A percentile compares a stretch with the other conserved stretches of the same genome.
Evolutionary conservation across 805 yeast genomes (phyloP).

Genomic region (Grigorovia transvaalensis): DNA sequence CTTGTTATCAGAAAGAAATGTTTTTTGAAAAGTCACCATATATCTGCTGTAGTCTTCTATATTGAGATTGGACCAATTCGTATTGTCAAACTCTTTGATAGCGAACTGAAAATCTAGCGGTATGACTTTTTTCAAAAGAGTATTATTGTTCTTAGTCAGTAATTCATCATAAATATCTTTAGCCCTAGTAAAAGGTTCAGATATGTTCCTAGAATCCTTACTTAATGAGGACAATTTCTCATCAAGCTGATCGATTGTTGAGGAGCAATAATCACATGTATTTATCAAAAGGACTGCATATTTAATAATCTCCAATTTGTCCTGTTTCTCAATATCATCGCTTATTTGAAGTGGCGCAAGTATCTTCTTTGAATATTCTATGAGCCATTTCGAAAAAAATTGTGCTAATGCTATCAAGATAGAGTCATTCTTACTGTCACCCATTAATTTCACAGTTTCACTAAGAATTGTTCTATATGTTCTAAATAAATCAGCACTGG

Average conservation of each 20-base stretch:
- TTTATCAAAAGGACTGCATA: constrained; percentile 65
- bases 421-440: constrained; percentile 14
- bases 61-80: constrained; percentile 61
- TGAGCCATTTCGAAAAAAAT: constrained; percentile 57
- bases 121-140: constrained; percentile 44
- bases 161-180: constrained; percentile 46
- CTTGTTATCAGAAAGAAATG: constrained; percentile 2
- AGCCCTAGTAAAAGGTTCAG: constrained; percentile 42
- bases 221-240: constrained; percentile 42
- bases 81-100: constrained; percentile 76
- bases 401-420: constrained; percentile 36
- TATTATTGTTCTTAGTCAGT: constrained; percentile 46
- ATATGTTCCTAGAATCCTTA: constrained; percentile 33
- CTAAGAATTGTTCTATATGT: constrained; percentile 60
- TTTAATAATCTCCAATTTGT: constrained; percentile 41
- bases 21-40: constrained; percentile 43
- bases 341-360: constrained; percentile 40
- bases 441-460: constrained; percentile 52
- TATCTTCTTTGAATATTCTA: constrained; percentile 44
- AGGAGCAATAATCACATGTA: constrained; percentile 82
- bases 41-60: constrained; percentile 68
- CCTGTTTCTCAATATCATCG: constrained; percentile 19
- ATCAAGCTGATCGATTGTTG: constrained; percentile 68
- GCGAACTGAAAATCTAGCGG: constrained; percentile 51
- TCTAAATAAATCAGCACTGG: constrained; percentile 81